Conservation (phyloP, 345 rosid species). For the Eucalyptus victrix region DNA sequence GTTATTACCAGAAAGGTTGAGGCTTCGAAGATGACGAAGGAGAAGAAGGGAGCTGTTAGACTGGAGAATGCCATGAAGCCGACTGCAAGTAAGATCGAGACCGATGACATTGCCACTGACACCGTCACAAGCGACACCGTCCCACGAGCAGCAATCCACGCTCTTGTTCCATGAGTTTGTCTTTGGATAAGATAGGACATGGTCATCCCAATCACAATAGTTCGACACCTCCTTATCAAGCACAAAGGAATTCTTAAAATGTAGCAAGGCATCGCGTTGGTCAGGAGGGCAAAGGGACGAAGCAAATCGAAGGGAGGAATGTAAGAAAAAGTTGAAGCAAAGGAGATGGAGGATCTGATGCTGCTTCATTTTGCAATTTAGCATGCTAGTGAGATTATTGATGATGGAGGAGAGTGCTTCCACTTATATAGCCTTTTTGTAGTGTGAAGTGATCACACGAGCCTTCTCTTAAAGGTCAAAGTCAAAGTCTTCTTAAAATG, state of each 20-base stretch:
- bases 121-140: accelerated
- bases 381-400: not conserved
- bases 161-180: not conserved
- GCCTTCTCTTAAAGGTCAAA: not conserved
- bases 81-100: not conserved
- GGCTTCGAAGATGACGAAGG: not conserved
- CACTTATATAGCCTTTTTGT: not conserved
- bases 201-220: not conserved
- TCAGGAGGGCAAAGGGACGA: not conserved
- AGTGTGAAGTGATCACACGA: not conserved
- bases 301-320: not conserved
- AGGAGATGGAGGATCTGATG: accelerated
- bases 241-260: not conserved
- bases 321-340: too few species aligned
- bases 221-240: accelerated
- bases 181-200: not conserved
- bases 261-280: not conserved
- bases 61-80: not conserved
- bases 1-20: not conserved
- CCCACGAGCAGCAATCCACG: not conserved
- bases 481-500: not conserved
- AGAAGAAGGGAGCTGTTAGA: not conserved
- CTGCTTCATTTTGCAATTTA: not conserved
- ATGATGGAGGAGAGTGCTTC: not conserved
- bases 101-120: accelerated